phyloP scores from a whole-genome alignment of 345 rosid species.

The Arabis hirsuta region DNA sequence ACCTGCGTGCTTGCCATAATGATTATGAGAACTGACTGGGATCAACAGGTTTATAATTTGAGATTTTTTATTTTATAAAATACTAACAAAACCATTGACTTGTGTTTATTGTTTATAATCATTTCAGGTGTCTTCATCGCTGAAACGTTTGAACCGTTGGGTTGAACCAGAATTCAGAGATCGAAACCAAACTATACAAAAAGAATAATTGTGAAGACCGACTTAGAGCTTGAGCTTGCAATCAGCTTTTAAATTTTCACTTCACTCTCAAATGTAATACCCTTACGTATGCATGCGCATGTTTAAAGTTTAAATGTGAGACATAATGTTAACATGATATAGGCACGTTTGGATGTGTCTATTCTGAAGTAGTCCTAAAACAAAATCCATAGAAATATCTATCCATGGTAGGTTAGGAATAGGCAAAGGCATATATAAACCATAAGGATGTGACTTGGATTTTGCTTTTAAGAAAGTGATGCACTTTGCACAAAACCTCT shows the following conservation, averaged over 20 bases:
- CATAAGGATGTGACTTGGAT: too few species aligned
- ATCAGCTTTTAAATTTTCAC: not conserved
- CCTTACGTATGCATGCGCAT: too few species aligned
- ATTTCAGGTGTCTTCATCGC: conserved; percentile 16
- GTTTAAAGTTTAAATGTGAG: too few species aligned
- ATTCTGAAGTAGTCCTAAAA: too few species aligned
- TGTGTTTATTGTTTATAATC: not conserved
- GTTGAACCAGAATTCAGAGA: conserved; percentile 28
- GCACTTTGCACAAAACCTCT: too few species aligned
- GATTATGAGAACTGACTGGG: conserved; percentile 44
- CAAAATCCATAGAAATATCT: too few species aligned
- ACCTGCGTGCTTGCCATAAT: conserved; percentile 43
- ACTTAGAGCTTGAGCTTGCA: not conserved
- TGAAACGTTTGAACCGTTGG: conserved; percentile 33
- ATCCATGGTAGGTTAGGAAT: too few species aligned
- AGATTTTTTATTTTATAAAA: not conserved
- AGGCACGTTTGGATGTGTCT: too few species aligned
- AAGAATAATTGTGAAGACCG: conserved; percentile 1
- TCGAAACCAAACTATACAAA: not conserved
- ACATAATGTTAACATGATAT: too few species aligned
- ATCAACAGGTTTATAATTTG: conserved; percentile 36
- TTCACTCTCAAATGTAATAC: not conserved
- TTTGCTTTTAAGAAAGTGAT: too few species aligned
- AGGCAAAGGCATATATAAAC: too few species aligned
- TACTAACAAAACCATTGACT: not conserved